A percentile compares a stretch with the other conserved stretches of the same genome.
phyloP scores from a whole-genome alignment of 805 yeast species.

The Candida quercuum region DNA sequence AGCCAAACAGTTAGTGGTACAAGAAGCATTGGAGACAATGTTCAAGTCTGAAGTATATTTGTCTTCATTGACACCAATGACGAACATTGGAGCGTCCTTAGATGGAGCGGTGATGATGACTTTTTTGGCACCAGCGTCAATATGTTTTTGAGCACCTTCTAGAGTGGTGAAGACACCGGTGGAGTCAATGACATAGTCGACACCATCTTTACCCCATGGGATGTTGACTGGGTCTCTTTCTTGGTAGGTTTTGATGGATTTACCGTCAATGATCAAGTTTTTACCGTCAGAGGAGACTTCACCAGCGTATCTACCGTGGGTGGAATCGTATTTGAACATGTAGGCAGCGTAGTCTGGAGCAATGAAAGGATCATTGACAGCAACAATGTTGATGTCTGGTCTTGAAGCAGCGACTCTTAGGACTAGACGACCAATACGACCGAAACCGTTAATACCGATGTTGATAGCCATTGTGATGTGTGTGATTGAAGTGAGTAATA shows the following conservation, averaged over 20 bases:
- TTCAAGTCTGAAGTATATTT: slow-evolving; percentile 41
- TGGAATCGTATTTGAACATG: slow-evolving; percentile 67
- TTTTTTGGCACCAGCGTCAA: slow-evolving; percentile 66
- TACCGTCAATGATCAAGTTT: slow-evolving; percentile 25
- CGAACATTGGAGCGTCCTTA: slow-evolving; percentile 63
- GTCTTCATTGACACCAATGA: slow-evolving; percentile 58
- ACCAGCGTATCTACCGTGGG: slow-evolving; percentile 56
- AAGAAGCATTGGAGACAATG: slow-evolving; percentile 60
- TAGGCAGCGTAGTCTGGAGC: slow-evolving; percentile 58
- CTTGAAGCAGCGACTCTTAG: slow-evolving; percentile 55
- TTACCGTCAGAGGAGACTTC: slow-evolving; percentile 47
- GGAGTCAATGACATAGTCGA: slow-evolving; percentile 58
- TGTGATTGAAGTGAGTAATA: background rate
- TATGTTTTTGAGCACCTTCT: slow-evolving; percentile 58
- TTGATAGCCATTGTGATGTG: slow-evolving; percentile 26
- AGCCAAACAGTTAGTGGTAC: slow-evolving; percentile 67
- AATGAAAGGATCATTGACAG: slow-evolving; percentile 61
- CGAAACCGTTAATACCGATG: slow-evolving; percentile 70
- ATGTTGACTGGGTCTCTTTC: slow-evolving; percentile 24
- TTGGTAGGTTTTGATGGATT: background rate
- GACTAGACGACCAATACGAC: slow-evolving; percentile 68
- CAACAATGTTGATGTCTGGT: slow-evolving; percentile 49
- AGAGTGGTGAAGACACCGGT: slow-evolving; percentile 61
- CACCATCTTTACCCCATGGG: slow-evolving; percentile 57
- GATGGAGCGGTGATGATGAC: slow-evolving; percentile 65